phyloP scores from a whole-genome alignment of 2,329 filamentous ascomycete species.

The Alternaria ventricosa region DNA sequence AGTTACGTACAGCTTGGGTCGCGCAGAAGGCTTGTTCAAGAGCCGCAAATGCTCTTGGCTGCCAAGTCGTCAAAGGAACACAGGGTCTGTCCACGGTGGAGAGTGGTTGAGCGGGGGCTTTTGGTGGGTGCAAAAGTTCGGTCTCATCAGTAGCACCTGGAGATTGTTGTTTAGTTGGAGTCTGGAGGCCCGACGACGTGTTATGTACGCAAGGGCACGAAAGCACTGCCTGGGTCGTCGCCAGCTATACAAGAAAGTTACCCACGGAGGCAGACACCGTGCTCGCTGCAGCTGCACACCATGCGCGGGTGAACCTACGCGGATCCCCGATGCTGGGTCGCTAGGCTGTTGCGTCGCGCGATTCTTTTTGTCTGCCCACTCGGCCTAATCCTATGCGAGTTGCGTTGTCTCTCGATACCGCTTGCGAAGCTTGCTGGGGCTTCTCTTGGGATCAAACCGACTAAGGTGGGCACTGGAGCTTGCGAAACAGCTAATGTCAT shows the following conservation, averaged over 20 bases:
- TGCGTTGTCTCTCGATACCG: neutral
- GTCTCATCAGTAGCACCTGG: neutral
- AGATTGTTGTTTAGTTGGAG: neutral
- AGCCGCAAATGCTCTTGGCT: slow-evolving; percentile 34
- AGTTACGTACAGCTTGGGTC: slow-evolving; percentile 37
- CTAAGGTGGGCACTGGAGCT: neutral
- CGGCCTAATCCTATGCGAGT: neutral
- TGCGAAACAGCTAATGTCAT: neutral
- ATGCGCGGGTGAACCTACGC: neutral
- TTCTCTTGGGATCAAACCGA: neutral
- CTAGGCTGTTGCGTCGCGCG: neutral
- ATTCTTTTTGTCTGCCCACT: neutral
- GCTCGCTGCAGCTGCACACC: neutral
- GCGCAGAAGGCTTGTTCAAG: slow-evolving; percentile 30
- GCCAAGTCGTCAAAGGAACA: slow-evolving; percentile 33
- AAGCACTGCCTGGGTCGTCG: neutral
- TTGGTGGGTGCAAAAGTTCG: neutral
- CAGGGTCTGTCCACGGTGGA: slow-evolving; percentile 8
- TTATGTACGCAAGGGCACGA: neutral
- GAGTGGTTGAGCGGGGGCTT: neutral
- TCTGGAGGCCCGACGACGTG: neutral
- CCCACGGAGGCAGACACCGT: slow-evolving; percentile 9
- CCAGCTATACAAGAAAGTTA: slow-evolving; percentile 11
- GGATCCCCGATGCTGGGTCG: neutral
- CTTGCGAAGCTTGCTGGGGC: neutral